Base-by-base conservation (phyloP, 2,329 filamentous ascomycete genomes). In the Ophiostoma ips region DNA sequence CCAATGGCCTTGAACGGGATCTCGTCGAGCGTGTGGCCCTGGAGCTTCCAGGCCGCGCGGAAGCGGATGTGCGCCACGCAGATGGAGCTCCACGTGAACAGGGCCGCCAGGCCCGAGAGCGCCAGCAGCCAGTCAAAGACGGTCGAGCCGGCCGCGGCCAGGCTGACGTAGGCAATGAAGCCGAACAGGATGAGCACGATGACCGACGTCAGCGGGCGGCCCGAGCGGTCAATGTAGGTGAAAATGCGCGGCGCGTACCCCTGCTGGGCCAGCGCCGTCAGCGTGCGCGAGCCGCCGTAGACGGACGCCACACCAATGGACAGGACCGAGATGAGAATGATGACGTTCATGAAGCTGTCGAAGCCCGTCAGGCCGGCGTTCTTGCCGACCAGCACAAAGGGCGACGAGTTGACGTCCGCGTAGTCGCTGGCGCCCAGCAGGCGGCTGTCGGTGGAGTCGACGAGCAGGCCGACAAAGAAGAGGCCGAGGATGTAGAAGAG, bases 31-130 rank as follows among this genome's bases (percentile, higher is more conserved):
- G 71, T 74, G 61, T 79, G 77, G n/a, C 79, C 76, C 37, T 80
- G 71, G 28, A 69, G 63, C 24, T 66, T 68, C 81, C 81, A 85
- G 0, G 79, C 81, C 2, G 63, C 59, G 34, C 81, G 77, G 71
- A 84, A 83, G 18, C 81, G 78, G 59, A 85, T 83, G 58, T 85
- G 82, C 2, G 78, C 71, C 3, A 81, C 64, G 58, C 79, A 83
- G 57, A 84, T 83, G 36, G 76, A 81, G 16, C 73, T 79, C 81
- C 81, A 86, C 11, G 79, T 79, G 61, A 83, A 83, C 40, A 85
- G 69, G 12, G 77, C 75, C 11, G 76, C 74, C 5, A 85, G 68
- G 48, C 77, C 81, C 0, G 79, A 82, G 15, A 85, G 66, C 9
- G 80, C 76, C 24, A 77, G 70, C 3, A 86, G 71, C 82, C 82